phyloP scores from a whole-genome alignment of 257 asterid genomes.

The Capsicum baccatum region DNA sequence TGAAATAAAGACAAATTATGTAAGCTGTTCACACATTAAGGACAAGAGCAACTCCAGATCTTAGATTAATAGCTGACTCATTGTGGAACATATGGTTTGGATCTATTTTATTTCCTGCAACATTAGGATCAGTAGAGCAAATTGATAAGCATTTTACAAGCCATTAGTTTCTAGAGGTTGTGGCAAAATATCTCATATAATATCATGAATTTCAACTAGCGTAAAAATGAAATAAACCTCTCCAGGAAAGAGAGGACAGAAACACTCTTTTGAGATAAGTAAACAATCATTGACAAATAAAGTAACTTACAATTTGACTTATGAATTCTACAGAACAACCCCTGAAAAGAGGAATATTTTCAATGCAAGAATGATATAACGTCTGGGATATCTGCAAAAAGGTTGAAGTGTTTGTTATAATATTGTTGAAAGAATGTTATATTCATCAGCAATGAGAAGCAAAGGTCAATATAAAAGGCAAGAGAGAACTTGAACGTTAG shows the following conservation, averaged over 20 bases:
- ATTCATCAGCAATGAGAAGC: background rate
- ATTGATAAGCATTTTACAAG: background rate
- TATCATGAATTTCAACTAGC: background rate
- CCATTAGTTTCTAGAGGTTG: background rate
- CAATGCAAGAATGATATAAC: slow-evolving; percentile 67
- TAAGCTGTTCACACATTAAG: background rate
- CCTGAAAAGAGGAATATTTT: slow-evolving; percentile 68
- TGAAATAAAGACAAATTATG: background rate
- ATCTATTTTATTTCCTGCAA: background rate
- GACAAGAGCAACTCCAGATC: background rate
- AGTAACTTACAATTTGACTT: slow-evolving; percentile 77
- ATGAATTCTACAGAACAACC: slow-evolving; percentile 82
- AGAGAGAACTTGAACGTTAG: background rate
- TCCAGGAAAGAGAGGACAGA: background rate
- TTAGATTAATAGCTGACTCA: background rate
- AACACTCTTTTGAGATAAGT: background rate
- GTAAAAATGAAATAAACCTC: background rate
- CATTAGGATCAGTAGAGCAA: background rate
- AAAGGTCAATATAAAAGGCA: background rate
- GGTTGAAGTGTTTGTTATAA: background rate
- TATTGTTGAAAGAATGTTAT: background rate
- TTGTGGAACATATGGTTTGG: background rate
- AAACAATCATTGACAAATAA: background rate
- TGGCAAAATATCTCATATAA: background rate
- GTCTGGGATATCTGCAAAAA: slow-evolving; percentile 76